A percentile compares a stretch with the other conserved stretches of the same genome.
phyloP scores from a whole-genome alignment of 1,284 basidiomycete species.

The Omphalotus olearius region DNA sequence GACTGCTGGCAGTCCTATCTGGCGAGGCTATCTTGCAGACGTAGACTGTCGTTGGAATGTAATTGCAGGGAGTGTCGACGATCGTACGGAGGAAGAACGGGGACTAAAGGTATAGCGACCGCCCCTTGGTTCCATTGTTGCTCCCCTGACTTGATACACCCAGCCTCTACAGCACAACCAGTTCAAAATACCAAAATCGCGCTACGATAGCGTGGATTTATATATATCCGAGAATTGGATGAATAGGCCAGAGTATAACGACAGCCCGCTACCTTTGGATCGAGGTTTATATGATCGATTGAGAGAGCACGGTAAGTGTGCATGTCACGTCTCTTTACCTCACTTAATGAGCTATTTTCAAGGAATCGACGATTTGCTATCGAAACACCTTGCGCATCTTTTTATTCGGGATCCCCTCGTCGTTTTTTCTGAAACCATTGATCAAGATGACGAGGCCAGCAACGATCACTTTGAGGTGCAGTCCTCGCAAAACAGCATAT shows the following conservation, averaged over 20 bases:
- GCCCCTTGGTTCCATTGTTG: slow-evolving; percentile 4
- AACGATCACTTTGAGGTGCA: slow-evolving; percentile 94
- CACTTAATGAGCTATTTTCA: not conserved
- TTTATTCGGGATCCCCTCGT: slow-evolving; percentile 98
- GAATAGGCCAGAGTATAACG: slow-evolving; percentile 93
- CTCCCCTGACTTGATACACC: slow-evolving; percentile 5
- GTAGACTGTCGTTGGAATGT: slow-evolving; percentile 99
- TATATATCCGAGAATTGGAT: slow-evolving; percentile 88
- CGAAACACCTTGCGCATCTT: slow-evolving; percentile 91
- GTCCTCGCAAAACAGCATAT: not conserved
- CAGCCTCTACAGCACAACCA: slow-evolving; percentile 76
- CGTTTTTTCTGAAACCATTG: slow-evolving; percentile 90
- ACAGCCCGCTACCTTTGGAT: slow-evolving; percentile 82
- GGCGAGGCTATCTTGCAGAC: slow-evolving; percentile 92
- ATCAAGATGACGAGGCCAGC: slow-evolving; percentile 85
- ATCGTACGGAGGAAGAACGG: slow-evolving; percentile 92
- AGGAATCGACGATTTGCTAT: slow-evolving; percentile 87
- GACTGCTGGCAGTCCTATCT: slow-evolving; percentile 91
- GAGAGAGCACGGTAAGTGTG: slow-evolving; percentile 60
- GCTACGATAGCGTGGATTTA: slow-evolving; percentile 94
- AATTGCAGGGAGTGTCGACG: slow-evolving; percentile 95
- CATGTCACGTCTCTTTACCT: no score
- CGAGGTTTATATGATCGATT: slow-evolving; percentile 70
- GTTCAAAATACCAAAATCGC: slow-evolving; percentile 88
- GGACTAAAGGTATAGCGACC: slow-evolving; percentile 62